Evolutionary conservation across 495 filamentous ascomycete species (phyloP).

Genomic region (Parmelia sp.): DNA sequence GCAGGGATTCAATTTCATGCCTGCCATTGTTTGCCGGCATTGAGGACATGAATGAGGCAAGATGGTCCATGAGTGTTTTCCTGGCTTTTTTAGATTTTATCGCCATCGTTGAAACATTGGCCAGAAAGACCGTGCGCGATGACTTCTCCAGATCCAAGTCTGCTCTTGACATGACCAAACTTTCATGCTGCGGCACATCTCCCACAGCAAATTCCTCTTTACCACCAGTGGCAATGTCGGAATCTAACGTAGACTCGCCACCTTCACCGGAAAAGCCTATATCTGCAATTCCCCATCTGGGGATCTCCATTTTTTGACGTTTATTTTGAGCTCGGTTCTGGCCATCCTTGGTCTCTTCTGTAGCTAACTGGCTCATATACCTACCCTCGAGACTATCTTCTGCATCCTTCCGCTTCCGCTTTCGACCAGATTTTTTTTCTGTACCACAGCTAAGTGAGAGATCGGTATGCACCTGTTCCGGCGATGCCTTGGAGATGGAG

Average conservation of each 20-base stretch:
- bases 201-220: conserved; percentile 21
- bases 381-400: conserved; percentile 72
- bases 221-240: conserved; percentile 17
- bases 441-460: not conserved
- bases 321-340: conserved; percentile 32
- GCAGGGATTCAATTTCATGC: conserved; percentile 79
- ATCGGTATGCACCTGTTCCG: not conserved
- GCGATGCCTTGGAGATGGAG: not conserved
- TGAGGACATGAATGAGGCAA: conserved; percentile 47
- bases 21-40: conserved; percentile 39
- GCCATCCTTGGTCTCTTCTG: conserved; percentile 49
- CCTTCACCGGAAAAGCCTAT: conserved; percentile 28
- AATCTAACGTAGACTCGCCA: conserved; percentile 10
- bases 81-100: conserved; percentile 75
- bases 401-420: conserved; percentile 66
- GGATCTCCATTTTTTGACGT: conserved; percentile 21
- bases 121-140: conserved; percentile 83
- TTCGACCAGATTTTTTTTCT: conserved; percentile 44
- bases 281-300: not conserved
- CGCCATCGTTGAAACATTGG: conserved; percentile 77
- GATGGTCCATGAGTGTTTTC: conserved; percentile 66
- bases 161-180: conserved; percentile 36
- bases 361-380: conserved; percentile 69
- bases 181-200: conserved; percentile 52
- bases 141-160: conserved; percentile 71